Evolutionary conservation across 225 moss, liverwort and hornwort species (phyloP).

Genomic region (Marchantia polymorpha): DNA sequence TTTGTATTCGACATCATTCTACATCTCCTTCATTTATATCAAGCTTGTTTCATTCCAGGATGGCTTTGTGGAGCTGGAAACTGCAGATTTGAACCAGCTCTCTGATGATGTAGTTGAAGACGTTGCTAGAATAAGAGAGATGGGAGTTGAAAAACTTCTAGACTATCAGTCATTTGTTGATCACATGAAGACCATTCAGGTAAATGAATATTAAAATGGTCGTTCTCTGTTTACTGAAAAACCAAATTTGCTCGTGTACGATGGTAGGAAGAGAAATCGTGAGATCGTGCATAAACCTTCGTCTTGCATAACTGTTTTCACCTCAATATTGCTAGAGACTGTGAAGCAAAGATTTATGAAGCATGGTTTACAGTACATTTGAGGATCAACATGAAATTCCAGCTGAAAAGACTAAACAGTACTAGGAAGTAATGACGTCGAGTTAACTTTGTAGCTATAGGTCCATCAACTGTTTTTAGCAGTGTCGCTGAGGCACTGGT

Average conservation of each 20-base stretch:
- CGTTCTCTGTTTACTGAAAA: neutral
- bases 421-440: no score
- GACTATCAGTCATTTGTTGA: constrained; percentile 57
- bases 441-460: no score
- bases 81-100: constrained; percentile 58
- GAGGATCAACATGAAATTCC: neutral
- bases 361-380: neutral
- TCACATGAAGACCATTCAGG: constrained; percentile 62
- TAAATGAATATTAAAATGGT: constrained; percentile 16
- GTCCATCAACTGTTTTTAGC: no score
- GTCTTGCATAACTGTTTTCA: no score
- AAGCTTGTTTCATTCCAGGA: constrained; percentile 39
- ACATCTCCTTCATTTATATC: neutral
- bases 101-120: constrained; percentile 59
- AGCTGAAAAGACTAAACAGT: no score
- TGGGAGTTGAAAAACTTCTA: constrained; percentile 54
- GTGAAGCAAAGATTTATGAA: neutral
- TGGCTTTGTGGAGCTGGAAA: constrained; percentile 70
- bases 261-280: no score
- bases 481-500: no score
- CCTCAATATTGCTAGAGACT: neutral
- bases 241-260: no score
- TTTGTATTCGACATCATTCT: neutral
- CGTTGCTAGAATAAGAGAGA: constrained; percentile 60
- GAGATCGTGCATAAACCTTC: no score